Conservation (phyloP, 257 asterid genomes). For the Salvia splendens region DNA sequence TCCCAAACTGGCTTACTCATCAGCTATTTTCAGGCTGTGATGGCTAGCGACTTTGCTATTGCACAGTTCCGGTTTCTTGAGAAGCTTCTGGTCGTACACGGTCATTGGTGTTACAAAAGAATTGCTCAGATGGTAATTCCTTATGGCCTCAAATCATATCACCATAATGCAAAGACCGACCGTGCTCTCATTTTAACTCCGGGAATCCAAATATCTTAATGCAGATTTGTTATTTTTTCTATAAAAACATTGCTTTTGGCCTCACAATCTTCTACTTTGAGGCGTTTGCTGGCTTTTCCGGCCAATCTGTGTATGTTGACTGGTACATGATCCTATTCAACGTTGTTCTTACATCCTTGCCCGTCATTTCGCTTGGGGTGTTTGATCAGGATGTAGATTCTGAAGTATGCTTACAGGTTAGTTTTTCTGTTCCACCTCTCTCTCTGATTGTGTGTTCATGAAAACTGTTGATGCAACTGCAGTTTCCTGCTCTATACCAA, state of each 20-base stretch:
- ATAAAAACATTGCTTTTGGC: constrained; percentile 98
- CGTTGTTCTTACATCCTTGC: constrained; percentile 90
- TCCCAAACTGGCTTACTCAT: constrained; percentile 42
- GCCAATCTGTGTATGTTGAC: constrained; percentile 92
- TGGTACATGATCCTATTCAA: constrained; percentile 93
- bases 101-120: constrained; percentile 99
- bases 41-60: constrained; percentile 97
- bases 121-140: constrained; percentile 92
- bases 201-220: constrained; percentile 30
- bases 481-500: constrained; percentile 95
- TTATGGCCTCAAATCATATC: constrained; percentile 13
- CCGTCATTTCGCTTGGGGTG: constrained; percentile 95
- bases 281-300: constrained; percentile 95
- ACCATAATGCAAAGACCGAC: constrained; percentile 2
- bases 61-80: constrained; percentile 96
- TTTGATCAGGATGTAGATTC: constrained; percentile 97
- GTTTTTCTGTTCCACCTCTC: constrained; percentile 21
- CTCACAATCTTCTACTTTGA: constrained; percentile 98
- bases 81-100: constrained; percentile 93
- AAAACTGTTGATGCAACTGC: constrained; percentile 35
- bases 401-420: constrained; percentile 93
- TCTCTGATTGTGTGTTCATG: constrained; percentile 28
- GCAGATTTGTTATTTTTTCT: constrained; percentile 98
- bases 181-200: constrained; percentile 16
- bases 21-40: constrained; percentile 90